Percentiles rank a stretch among this genome's conserved stretches.
Evolutionary conservation across 805 yeast genomes (phyloP).

Genomic region (Schwanniomyces yamadae): DNA sequence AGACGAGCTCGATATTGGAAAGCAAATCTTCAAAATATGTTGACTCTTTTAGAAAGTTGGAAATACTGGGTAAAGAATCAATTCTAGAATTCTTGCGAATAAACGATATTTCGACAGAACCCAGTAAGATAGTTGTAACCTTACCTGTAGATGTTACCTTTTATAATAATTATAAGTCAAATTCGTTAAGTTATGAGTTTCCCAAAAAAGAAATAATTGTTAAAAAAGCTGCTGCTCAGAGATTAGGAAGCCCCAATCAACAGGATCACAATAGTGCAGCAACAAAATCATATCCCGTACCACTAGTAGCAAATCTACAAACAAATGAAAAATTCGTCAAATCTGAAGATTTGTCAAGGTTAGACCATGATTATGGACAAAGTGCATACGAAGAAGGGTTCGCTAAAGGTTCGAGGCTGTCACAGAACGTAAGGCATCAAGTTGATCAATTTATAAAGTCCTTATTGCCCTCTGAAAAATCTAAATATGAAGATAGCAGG

Average conservation of each 20-base stretch:
- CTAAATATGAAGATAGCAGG: too few relatives aligned
- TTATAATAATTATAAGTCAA: conserved; percentile 12
- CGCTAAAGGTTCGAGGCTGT: conserved; percentile 30
- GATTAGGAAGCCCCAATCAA: too few relatives aligned
- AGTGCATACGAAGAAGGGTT: conserved; percentile 37
- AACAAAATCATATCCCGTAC: too few relatives aligned
- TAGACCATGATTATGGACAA: conserved; percentile 21
- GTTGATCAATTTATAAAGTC: conserved; percentile 11
- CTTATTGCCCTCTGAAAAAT: conserved; percentile 1
- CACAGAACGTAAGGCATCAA: conserved; percentile 20
- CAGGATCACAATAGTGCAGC: too few relatives aligned
- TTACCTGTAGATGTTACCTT: conserved; percentile 31
- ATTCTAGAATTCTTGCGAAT: conserved; percentile 25
- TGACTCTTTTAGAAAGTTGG: conserved; percentile 39
- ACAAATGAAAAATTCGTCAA: too few relatives aligned
- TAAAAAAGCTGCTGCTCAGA: too few relatives aligned
- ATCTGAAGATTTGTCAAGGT: neutral
- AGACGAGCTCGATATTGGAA: conserved; percentile 50
- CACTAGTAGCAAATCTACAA: neutral
- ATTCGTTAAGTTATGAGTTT: too few relatives aligned
- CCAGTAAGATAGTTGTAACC: conserved; percentile 13
- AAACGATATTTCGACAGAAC: conserved; percentile 17
- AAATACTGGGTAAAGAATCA: conserved; percentile 35
- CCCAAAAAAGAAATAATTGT: too few relatives aligned
- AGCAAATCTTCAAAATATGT: conserved; percentile 46